phyloP scores from a whole-genome alignment of 2,329 filamentous ascomycete genomes.

The Trichoderma brevicompactum region DNA sequence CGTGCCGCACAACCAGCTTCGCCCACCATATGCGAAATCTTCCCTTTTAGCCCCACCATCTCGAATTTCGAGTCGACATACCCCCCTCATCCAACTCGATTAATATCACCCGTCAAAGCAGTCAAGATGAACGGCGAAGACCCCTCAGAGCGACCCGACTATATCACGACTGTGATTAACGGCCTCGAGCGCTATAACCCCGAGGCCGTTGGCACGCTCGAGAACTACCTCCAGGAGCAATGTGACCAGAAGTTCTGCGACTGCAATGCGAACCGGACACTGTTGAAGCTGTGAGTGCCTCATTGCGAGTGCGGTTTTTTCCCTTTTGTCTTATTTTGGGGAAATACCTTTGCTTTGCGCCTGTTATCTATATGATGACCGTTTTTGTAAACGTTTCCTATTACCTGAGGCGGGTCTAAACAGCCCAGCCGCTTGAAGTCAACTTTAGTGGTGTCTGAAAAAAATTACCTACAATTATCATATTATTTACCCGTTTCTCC shows the following conservation, averaged over 20 bases:
- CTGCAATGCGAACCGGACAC: slow-evolving; percentile 93
- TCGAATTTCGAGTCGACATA: slow-evolving; percentile 43
- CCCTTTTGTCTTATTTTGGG: neutral
- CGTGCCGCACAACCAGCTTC: slow-evolving; percentile 45
- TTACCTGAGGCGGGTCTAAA: slow-evolving; percentile 77
- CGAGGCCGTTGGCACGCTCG: slow-evolving; percentile 89
- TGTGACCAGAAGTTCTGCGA: slow-evolving; percentile 95
- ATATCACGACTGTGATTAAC: slow-evolving; percentile 92
- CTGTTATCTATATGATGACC: slow-evolving; percentile 67
- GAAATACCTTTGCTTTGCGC: neutral
- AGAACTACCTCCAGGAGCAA: slow-evolving; percentile 92
- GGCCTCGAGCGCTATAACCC: slow-evolving; percentile 98
- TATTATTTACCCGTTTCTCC: neutral
- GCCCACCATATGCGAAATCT: slow-evolving; percentile 51
- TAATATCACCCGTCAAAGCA: slow-evolving; percentile 31
- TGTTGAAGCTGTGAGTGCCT: slow-evolving; percentile 89
- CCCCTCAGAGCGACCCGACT: slow-evolving; percentile 86
- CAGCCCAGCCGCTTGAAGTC: slow-evolving; percentile 32
- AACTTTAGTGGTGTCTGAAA: slow-evolving; percentile 75
- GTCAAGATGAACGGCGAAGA: slow-evolving; percentile 74
- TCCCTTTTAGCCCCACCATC: slow-evolving; percentile 47
- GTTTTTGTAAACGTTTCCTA: slow-evolving; percentile 89
- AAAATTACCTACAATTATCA: neutral
- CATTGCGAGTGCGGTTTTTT: slow-evolving; percentile 22
- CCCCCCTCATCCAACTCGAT: slow-evolving; percentile 30